These are phyloP conservation scores for Lepidium campestre DNA, from an alignment of 441 rosid genomes.

Conservation along the genomic window DNA sequence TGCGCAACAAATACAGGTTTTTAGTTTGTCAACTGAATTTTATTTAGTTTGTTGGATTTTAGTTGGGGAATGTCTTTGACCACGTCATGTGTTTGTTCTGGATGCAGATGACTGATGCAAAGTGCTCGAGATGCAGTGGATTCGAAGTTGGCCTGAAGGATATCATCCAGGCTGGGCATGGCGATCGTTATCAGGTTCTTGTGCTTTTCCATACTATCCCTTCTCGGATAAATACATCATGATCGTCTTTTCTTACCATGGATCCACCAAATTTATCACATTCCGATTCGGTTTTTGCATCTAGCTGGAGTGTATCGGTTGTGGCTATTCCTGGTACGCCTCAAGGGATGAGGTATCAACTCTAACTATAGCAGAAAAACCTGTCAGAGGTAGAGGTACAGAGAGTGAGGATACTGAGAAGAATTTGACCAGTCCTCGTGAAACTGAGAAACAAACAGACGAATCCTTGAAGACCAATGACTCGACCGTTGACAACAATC, in stretches of 20 bases:
- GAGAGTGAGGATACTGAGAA: conserved; percentile 66
- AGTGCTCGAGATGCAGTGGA: conserved; percentile 74
- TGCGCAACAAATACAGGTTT: conserved; percentile 71
- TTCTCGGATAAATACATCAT: background rate
- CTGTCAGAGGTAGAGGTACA: conserved; percentile 38
- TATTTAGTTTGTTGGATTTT: background rate
- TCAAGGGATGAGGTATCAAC: conserved; percentile 81
- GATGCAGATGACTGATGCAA: conserved; percentile 87
- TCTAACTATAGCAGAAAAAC: conserved; percentile 61
- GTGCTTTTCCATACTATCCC: background rate
- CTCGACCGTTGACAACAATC: conserved; percentile 14
- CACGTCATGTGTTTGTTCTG: conserved; percentile 17
- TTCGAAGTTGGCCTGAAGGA: conserved; percentile 74
- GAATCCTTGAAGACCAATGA: conserved; percentile 33
- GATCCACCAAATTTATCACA: background rate
- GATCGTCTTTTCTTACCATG: background rate
- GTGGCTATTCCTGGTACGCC: conserved; percentile 91
- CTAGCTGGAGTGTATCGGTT: conserved; percentile 80
- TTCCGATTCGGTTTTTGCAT: background rate
- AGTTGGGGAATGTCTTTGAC: conserved; percentile 5
- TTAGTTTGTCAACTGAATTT: background rate
- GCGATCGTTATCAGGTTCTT: conserved; percentile 89
- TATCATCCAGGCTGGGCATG: conserved; percentile 95
- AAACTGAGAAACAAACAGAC: conserved; percentile 40
- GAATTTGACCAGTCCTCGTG: conserved; percentile 56